Base-by-base conservation (phyloP, 2,329 filamentous ascomycete species). In the Aspergillus carbonarius region DNA sequence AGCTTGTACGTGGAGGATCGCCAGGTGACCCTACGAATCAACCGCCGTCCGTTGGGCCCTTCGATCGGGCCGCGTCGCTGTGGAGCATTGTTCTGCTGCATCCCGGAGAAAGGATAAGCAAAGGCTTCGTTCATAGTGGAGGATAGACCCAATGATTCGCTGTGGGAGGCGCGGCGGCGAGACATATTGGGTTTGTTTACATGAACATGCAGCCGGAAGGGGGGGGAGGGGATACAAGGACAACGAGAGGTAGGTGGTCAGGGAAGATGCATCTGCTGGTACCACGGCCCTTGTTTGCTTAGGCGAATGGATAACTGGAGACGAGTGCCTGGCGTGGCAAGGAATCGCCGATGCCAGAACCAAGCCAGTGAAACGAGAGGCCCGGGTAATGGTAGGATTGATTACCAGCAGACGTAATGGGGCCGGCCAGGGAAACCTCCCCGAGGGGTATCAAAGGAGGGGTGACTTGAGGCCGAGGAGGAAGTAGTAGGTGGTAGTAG, bases 1-100 rank as follows among this genome's bases (percentile, higher is more conserved):
- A 77, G 64, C 60, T 76, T 77, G 68, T 77, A 76, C 18, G 74
- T 76, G 15, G 74, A 76, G 12, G 74, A 76, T 35, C 75, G 73
- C 74, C 74, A 77, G 63, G 74, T 76, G 63, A 76, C 74, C 61
- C 74, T 69, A 32, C 74, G 74, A 60, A 74, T 74, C 39, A 76
- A 64, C 51, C 72, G 69, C 40, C 74, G 72, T 59, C 74, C 74
- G 65, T 72, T 68, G 34, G 74, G 74, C n/a, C 73, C 74, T 61
- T 76, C 74, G 61, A 76, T 76, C 46, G 74, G 74, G 9, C 73
- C 74, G 42, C 73, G 69, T 50, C 70, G 73, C 55, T 62, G 70
- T 40, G 64, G 64, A 51, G 60, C 59, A 52, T 63, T 58, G 34
- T 61, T 59, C 53, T 66, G 63, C 40, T 70, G 65, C 57, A 64